A percentile compares a stretch with the other conserved stretches of the same genome.
Evolutionary conservation across 306 rosid genomes (phyloP).

Genomic region (Bauhinia variegata): DNA sequence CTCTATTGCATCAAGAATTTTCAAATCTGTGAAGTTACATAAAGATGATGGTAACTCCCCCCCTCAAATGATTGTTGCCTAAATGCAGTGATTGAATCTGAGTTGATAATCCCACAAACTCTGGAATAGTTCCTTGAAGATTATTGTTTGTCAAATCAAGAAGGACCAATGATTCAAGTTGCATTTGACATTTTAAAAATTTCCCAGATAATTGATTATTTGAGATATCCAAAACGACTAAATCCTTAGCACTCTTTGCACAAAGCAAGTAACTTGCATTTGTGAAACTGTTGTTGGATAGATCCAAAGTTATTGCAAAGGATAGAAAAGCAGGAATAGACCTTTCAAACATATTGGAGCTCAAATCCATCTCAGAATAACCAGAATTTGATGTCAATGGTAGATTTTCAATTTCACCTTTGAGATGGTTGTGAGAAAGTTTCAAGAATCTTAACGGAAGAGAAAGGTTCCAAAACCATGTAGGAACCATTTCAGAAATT

Average conservation of each 20-base stretch:
- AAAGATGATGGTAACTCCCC: slow-evolving; percentile 36
- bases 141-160: background rate
- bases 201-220: background rate
- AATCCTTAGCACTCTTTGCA: background rate
- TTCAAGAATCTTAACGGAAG: accelerated
- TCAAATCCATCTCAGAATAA: background rate
- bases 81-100: background rate
- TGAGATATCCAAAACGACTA: background rate
- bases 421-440: slow-evolving; percentile 1
- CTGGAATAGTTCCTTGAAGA: slow-evolving; percentile 15
- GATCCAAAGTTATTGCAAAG: accelerated
- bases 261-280: background rate
- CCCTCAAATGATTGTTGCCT: slow-evolving; percentile 18
- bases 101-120: background rate
- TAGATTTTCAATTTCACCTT: background rate
- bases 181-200: background rate
- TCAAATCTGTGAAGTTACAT: slow-evolving; percentile 10
- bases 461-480: slow-evolving; percentile 23
- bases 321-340: background rate
- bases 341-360: background rate
- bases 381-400: accelerated
- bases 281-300: background rate
- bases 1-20: slow-evolving; percentile 27
- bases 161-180: background rate
- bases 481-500: slow-evolving; percentile 6